A percentile compares a stretch with the other conserved stretches of the same genome.
Evolutionary conservation across 2,329 filamentous ascomycete species (phyloP).

Genomic region (Calycina herbarum): DNA sequence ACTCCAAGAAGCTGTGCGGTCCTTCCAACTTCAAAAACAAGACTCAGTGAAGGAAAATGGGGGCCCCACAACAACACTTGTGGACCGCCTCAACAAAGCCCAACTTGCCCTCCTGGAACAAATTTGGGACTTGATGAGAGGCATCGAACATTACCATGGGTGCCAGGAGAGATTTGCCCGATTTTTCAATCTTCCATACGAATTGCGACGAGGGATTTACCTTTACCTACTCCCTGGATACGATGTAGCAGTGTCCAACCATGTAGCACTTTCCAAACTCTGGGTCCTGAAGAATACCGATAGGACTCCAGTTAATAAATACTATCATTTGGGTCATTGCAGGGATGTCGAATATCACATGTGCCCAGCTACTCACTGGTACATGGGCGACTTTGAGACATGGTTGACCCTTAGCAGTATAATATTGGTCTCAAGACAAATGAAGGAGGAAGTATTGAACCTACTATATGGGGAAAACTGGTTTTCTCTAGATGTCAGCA

Average conservation of each 20-base stretch:
- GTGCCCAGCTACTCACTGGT: no score
- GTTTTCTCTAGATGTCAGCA: background rate
- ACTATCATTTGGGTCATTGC: no score
- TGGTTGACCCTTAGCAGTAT: background rate
- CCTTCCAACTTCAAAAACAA: no score
- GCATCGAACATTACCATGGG: background rate
- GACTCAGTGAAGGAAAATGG: no score
- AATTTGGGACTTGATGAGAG: background rate
- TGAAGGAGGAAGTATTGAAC: background rate
- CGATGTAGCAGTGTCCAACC: no score
- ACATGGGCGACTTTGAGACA: no score
- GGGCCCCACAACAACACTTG: no score
- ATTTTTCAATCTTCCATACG: background rate
- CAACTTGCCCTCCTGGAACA: no score
- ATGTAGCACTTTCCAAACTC: background rate
- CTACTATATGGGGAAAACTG: background rate
- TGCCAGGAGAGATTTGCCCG: background rate
- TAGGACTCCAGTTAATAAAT: background rate
- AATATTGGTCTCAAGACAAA: background rate
- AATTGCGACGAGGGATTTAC: background rate
- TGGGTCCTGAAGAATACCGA: background rate
- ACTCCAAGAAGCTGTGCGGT: no score
- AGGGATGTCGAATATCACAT: no score
- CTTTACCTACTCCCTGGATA: background rate
- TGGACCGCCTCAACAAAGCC: no score